Evolutionary conservation across 495 filamentous ascomycete genomes (phyloP).

Genomic region (Aeminium ludgeri): DNA sequence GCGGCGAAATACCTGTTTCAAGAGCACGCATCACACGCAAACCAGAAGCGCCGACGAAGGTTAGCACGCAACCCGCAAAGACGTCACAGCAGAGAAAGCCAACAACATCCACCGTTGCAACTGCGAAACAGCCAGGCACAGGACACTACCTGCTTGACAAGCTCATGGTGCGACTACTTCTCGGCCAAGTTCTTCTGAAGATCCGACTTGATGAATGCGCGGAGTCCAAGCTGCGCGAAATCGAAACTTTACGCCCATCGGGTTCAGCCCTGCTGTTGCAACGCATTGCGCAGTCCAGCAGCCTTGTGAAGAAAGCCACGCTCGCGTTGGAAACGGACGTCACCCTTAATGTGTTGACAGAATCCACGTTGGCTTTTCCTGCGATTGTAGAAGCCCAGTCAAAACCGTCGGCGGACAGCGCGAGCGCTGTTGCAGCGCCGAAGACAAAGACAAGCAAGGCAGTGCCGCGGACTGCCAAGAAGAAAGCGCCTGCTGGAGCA

Average conservation of each 20-base stretch:
- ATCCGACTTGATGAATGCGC: too few species aligned
- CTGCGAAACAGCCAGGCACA: not conserved
- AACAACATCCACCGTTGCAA: too few species aligned
- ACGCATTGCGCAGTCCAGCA: conserved; percentile 28
- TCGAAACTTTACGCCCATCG: not conserved
- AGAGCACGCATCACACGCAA: not conserved
- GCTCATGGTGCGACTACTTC: not conserved
- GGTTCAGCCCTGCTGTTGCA: not conserved
- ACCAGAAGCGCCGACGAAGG: not conserved
- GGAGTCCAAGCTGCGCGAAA: too few species aligned
- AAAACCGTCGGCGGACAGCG: not conserved
- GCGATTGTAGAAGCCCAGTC: conserved; percentile 21
- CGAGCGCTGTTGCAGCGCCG: not conserved
- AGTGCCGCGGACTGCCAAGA: not conserved
- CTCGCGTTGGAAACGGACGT: conserved; percentile 60
- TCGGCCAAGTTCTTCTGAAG: not conserved
- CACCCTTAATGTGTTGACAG: conserved; percentile 72
- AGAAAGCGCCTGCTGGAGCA: too few species aligned
- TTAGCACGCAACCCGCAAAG: too few species aligned
- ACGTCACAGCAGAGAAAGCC: too few species aligned
- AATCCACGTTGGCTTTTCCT: conserved; percentile 77
- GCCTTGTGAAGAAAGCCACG: conserved; percentile 41
- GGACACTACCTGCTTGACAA: not conserved
- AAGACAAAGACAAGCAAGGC: not conserved
- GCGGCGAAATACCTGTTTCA: too few species aligned